Evolutionary conservation across 1,284 basidiomycete species (phyloP), one percentile per base, ranked within the genome.

Genomic region (Vanrija humicola): DNA sequence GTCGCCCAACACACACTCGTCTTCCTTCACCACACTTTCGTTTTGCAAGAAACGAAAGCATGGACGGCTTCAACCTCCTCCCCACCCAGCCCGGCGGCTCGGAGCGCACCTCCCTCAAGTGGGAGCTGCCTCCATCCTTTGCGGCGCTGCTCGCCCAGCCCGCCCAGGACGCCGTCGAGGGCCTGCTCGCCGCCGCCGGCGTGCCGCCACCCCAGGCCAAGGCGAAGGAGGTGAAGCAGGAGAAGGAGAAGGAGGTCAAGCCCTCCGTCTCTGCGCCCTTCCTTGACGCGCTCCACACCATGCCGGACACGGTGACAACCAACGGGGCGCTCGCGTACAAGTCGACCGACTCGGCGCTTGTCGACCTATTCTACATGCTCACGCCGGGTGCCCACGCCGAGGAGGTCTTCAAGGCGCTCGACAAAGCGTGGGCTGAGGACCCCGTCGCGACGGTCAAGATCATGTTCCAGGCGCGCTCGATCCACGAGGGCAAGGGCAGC

Each of bases 401-500:
- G 10, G 38, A 52, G 19, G 43, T 66, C 5, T 58, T 51, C 23
- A 46, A 56, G 6, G 52, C 60, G 6, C 61, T 70, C 3, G 56
- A 54, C 1, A 51, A 49, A 10, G 65, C 67, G 3, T 68, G 63
- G 64, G 49, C 38, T 12, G 56, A 58, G 23, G 64, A 70, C 51
- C 38, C 64, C 1, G 40, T 47, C 5, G 44, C 56, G 68, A 70
- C 69, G 2, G 43, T 67, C 21, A 54, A 56, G 39, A 56, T 68
- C 42, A 55, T 72, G 40, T 64, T 69, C 57, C 68, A 72, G 21
- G 58, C 61, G 5, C 42, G 69, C 19, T 68, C 66, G 6, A 72
- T 72, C 26, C 68, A 69, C 49, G 64, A 69, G 45, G 69, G 69
- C n/a, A 72, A 72, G 50, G 68, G 66, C 1, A 58, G 55, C 55